Conservation (phyloP, 768 basidiomycete species). For the Termitomyces sp. region DNA sequence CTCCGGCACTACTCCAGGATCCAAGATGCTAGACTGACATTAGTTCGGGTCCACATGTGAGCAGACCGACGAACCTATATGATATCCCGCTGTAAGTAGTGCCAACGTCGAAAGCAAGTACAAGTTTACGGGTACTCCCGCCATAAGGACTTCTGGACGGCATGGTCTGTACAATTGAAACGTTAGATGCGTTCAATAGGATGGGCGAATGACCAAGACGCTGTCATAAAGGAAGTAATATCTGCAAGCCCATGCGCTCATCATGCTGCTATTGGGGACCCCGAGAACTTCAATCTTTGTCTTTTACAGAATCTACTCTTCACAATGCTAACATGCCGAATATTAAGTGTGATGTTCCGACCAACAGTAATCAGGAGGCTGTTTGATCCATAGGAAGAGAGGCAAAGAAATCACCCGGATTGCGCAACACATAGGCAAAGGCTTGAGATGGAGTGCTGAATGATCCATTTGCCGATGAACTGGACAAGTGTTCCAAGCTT, state of each 20-base stretch:
- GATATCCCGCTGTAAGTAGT: conserved; percentile 45
- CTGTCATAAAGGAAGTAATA: neutral
- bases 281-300: neutral
- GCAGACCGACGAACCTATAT: conserved; percentile 20
- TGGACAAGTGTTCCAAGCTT: neutral
- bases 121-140: conserved; percentile 19
- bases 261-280: neutral
- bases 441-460: neutral
- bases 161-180: neutral
- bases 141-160: neutral
- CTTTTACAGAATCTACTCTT: no score
- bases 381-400: neutral
- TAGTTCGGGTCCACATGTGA: neutral
- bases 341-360: no score
- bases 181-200: neutral
- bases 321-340: no score
- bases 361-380: neutral
- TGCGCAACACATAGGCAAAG: neutral
- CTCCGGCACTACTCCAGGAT: conserved; percentile 31
- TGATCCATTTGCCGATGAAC: neutral
- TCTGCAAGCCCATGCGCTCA: neutral
- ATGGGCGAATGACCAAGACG: neutral
- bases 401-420: neutral
- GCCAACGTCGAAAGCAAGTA: conserved; percentile 43
- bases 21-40: conserved; percentile 24